phyloP scores from a whole-genome alignment of 495 filamentous ascomycete genomes.

The Daldinia childiae region DNA sequence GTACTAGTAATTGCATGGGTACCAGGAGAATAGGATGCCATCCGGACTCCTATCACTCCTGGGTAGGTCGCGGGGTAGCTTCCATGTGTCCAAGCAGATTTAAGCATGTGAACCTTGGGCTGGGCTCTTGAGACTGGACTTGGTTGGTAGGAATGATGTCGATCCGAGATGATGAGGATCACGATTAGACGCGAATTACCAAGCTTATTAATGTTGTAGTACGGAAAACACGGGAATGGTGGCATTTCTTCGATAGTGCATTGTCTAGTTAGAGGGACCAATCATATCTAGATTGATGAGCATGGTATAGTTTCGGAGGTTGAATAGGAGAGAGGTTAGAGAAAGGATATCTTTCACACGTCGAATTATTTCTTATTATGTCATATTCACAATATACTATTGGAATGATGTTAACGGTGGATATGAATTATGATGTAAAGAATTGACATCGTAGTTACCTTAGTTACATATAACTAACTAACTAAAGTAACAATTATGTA shows the following conservation, averaged over 20 bases:
- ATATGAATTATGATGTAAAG: too few species aligned
- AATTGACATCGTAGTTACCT: too few species aligned
- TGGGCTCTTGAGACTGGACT: constrained; percentile 10
- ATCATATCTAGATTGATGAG: not conserved
- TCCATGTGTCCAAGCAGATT: not conserved
- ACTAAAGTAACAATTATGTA: too few species aligned
- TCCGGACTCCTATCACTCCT: constrained; percentile 13
- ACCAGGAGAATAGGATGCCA: constrained; percentile 8
- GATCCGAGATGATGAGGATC: constrained; percentile 46
- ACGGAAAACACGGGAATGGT: not conserved
- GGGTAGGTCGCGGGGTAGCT: not conserved
- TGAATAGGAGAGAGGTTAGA: not conserved
- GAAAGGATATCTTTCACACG: too few species aligned
- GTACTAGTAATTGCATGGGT: not conserved
- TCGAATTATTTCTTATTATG: too few species aligned
- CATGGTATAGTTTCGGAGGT: not conserved
- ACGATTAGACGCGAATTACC: not conserved
- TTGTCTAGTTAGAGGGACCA: not conserved
- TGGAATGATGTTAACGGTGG: too few species aligned
- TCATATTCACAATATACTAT: too few species aligned
- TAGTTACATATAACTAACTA: too few species aligned
- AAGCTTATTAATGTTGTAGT: not conserved
- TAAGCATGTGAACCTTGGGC: not conserved
- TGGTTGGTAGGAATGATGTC: constrained; percentile 37
- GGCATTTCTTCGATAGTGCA: not conserved